A percentile compares a stretch with the other conserved stretches of the same genome.
Evolutionary conservation across 495 filamentous ascomycete species (phyloP).

Genomic region (Bombardia bombarda): DNA sequence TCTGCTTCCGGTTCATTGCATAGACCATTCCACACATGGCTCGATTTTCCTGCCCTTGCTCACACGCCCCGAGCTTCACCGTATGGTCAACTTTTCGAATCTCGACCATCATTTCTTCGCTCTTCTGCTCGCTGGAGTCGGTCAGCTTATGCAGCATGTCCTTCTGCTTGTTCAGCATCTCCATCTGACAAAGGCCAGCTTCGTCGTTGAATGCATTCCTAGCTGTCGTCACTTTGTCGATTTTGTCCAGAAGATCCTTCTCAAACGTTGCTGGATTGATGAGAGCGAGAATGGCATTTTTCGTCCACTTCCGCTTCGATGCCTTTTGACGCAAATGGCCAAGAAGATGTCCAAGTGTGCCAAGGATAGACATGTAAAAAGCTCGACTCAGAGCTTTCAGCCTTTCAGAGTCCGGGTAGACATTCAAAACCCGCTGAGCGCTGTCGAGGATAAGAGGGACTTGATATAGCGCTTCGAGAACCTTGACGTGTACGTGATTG

Average conservation of each 20-base stretch:
- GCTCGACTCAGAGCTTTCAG: background rate
- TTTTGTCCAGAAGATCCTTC: background rate
- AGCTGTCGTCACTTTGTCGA: background rate
- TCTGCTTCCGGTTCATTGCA: too few species aligned
- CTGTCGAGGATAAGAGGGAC: background rate
- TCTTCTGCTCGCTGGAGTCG: background rate
- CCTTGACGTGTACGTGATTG: background rate
- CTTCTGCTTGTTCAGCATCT: background rate
- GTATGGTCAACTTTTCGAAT: too few species aligned
- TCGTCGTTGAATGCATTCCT: background rate
- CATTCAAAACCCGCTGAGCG: background rate
- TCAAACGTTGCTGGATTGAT: too few species aligned
- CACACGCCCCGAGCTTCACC: too few species aligned
- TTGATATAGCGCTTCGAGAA: background rate
- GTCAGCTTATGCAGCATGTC: background rate
- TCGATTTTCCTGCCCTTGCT: too few species aligned
- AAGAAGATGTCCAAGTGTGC: background rate
- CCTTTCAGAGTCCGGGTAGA: background rate
- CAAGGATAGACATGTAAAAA: background rate
- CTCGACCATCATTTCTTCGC: background rate
- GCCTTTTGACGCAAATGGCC: too few species aligned
- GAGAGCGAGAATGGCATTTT: too few species aligned
- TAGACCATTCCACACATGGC: too few species aligned
- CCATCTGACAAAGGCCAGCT: background rate
- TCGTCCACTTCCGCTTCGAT: too few species aligned